A percentile compares a stretch with the other conserved stretches of the same genome.
These are phyloP conservation scores for Exophiala phaeomuriformis DNA, from an alignment of 2,329 filamentous ascomycete genomes.

Conservation along the genomic window DNA sequence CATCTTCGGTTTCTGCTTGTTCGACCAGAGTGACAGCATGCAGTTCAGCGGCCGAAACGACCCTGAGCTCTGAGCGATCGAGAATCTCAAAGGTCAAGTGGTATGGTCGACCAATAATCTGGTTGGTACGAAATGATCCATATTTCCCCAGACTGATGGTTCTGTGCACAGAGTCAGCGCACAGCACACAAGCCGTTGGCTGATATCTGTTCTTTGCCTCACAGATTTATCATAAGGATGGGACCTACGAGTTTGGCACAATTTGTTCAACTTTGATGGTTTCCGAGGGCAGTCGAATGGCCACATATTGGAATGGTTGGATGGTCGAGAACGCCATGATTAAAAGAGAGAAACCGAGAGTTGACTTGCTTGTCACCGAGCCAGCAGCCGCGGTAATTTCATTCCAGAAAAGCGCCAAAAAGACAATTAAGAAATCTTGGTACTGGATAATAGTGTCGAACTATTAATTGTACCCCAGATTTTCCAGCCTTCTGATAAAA, in stretches of 20 bases:
- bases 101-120: constrained; percentile 84
- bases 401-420: background rate
- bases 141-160: constrained; percentile 88
- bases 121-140: constrained; percentile 80
- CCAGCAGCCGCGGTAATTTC: background rate
- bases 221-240: constrained; percentile 14
- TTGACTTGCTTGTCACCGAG: background rate
- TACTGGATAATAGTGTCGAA: too few relatives aligned
- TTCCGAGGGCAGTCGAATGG: constrained; percentile 53
- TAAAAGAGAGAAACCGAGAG: background rate
- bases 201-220: constrained; percentile 24
- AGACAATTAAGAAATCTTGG: too few relatives aligned
- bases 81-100: constrained; percentile 85
- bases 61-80: constrained; percentile 61
- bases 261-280: constrained; percentile 52
- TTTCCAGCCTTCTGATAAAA: background rate
- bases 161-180: constrained; percentile 43
- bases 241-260: constrained; percentile 57
- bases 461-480: background rate
- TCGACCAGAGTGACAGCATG: constrained; percentile 66
- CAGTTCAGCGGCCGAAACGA: constrained; percentile 73
- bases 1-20: constrained; percentile 37
- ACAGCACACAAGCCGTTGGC: constrained; percentile 21
- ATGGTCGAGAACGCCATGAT: constrained; percentile 37
- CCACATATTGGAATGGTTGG: constrained; percentile 46